Evolutionary conservation across 2,329 filamentous ascomycete species (phyloP).

Genomic region (Apiospora saccharicola): DNA sequence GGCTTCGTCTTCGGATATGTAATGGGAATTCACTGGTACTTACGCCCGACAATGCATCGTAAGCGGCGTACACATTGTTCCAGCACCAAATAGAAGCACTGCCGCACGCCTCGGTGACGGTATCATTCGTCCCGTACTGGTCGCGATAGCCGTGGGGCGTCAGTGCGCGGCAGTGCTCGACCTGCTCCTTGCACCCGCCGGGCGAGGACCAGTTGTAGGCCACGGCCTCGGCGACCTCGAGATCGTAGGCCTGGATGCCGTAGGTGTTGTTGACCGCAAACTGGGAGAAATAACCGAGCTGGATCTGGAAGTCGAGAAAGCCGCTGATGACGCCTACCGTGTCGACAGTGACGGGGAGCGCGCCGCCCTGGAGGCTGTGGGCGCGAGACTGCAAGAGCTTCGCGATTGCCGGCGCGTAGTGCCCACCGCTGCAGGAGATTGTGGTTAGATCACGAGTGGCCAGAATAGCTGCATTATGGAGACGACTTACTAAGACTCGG

Average conservation of each 20-base stretch:
- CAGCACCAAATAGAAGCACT: slow-evolving; percentile 26
- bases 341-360: slow-evolving; percentile 44
- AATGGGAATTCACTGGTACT: background rate
- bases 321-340: slow-evolving; percentile 77
- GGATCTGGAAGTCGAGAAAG: slow-evolving; percentile 69
- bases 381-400: slow-evolving; percentile 28
- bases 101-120: slow-evolving; percentile 19
- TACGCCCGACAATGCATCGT: slow-evolving; percentile 29
- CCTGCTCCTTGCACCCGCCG: slow-evolving; percentile 28
- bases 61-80: slow-evolving; percentile 26
- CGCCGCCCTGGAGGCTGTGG: background rate
- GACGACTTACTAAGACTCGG: slow-evolving; percentile 42
- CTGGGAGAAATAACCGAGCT: slow-evolving; percentile 62
- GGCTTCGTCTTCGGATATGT: background rate
- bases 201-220: slow-evolving; percentile 17
- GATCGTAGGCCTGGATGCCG: slow-evolving; percentile 60
- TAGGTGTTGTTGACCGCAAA: slow-evolving; percentile 73
- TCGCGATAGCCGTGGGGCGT: slow-evolving; percentile 54
- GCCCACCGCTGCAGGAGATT: slow-evolving; percentile 30
- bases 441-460: background rate
- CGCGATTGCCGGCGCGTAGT: slow-evolving; percentile 31
- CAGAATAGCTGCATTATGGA: background rate
- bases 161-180: slow-evolving; percentile 24
- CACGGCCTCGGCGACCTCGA: slow-evolving; percentile 15
- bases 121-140: slow-evolving; percentile 22